Evolutionary conservation across 495 filamentous ascomycete species (phyloP).

Genomic region (Parmelia sp.): DNA sequence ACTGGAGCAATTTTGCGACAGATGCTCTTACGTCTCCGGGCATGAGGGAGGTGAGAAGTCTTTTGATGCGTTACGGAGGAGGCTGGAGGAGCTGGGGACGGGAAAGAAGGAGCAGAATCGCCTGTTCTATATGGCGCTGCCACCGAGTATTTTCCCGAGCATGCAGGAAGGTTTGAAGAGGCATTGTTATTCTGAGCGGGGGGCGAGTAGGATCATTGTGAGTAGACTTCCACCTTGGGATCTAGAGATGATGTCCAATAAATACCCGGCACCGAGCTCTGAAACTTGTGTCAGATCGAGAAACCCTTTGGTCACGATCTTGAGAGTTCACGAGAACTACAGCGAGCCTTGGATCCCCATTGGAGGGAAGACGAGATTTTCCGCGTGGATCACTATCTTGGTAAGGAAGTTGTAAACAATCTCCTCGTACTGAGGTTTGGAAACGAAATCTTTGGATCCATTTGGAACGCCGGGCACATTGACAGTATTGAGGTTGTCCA

Average conservation of each 20-base stretch:
- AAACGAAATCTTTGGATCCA: constrained; percentile 96
- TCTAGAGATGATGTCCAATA: too few species aligned
- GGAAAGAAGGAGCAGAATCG: constrained; percentile 24
- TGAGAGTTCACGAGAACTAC: constrained; percentile 82
- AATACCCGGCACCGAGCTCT: neutral
- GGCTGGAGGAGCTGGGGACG: constrained; percentile 19
- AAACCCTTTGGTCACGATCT: constrained; percentile 98
- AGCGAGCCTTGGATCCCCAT: constrained; percentile 86
- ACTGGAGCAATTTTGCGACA: constrained; percentile 21
- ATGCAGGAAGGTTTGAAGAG: constrained; percentile 24
- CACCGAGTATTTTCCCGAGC: constrained; percentile 22
- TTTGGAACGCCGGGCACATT: constrained; percentile 98
- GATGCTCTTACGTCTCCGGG: constrained; percentile 25
- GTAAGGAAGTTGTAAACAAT: constrained; percentile 99
- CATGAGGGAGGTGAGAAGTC: constrained; percentile 26
- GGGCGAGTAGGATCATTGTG: constrained; percentile 21
- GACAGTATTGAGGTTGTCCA: constrained; percentile 68
- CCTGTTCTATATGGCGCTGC: constrained; percentile 27
- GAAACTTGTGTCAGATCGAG: constrained; percentile 63
- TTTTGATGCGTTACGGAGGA: constrained; percentile 18
- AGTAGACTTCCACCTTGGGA: constrained; percentile 21
- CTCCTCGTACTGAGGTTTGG: constrained; percentile 95
- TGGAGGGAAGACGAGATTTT: constrained; percentile 99
- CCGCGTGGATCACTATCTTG: constrained; percentile 98
- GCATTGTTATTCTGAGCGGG: constrained; percentile 24